Evolutionary conservation across 148 eudicot genomes (phyloP).

Genomic region (Nepenthes mirabilis): DNA sequence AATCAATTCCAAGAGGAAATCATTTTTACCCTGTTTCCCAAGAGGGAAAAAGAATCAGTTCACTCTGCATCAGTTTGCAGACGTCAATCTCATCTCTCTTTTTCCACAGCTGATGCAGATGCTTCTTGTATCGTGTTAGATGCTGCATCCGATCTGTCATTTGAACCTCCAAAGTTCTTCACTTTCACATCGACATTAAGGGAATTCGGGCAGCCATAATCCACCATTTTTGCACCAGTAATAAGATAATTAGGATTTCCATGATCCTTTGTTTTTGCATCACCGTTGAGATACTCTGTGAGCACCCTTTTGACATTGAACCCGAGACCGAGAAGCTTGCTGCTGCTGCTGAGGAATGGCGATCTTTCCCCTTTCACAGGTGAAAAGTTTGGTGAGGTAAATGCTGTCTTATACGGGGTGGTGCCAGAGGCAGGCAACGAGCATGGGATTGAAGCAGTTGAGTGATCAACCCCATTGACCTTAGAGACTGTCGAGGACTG

Average conservation of each 20-base stretch:
- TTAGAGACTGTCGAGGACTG: slow-evolving; percentile 22
- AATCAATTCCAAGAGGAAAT: too few species aligned
- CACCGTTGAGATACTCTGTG: slow-evolving; percentile 41
- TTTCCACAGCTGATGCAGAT: background rate
- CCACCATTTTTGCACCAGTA: background rate
- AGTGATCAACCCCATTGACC: slow-evolving; percentile 32
- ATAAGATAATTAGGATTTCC: background rate
- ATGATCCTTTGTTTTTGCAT: background rate
- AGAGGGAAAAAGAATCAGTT: too few species aligned
- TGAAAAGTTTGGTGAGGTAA: slow-evolving; percentile 32
- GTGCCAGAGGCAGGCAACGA: slow-evolving; percentile 20
- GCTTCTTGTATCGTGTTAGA: background rate
- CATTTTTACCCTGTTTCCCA: too few species aligned
- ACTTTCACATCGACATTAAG: background rate
- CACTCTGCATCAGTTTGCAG: too few species aligned
- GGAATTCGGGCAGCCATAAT: background rate
- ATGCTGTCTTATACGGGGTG: slow-evolving; percentile 49
- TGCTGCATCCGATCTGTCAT: background rate
- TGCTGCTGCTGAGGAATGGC: slow-evolving; percentile 22
- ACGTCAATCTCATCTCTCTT: too few species aligned
- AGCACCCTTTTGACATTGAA: slow-evolving; percentile 63
- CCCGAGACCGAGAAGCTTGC: slow-evolving; percentile 32
- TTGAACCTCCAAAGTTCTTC: slow-evolving; percentile 18
- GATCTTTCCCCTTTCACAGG: slow-evolving; percentile 29
- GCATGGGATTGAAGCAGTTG: slow-evolving; percentile 19